Percentiles rank a stretch among this genome's conserved stretches.
These are phyloP conservation scores for Mycena maculata DNA, from an alignment of 768 basidiomycete genomes.

Conservation along the genomic window DNA sequence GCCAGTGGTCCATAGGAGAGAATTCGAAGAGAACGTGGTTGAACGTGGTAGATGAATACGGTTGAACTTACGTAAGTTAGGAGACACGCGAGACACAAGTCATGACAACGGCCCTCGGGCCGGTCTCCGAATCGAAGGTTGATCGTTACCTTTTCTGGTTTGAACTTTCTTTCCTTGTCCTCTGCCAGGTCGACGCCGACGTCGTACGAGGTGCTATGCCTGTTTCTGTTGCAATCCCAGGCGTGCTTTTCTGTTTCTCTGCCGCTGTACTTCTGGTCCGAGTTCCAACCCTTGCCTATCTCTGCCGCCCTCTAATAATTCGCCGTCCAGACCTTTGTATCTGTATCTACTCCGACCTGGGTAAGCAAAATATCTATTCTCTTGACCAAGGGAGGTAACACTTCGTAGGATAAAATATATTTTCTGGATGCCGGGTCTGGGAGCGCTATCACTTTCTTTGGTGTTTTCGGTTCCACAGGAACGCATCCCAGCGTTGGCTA, in stretches of 20 bases:
- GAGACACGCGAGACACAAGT: too few species aligned
- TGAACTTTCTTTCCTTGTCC: too few species aligned
- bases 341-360: slow-evolving; percentile 66
- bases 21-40: too few species aligned
- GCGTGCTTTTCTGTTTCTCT: slow-evolving; percentile 11
- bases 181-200: too few species aligned
- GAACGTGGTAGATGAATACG: too few species aligned
- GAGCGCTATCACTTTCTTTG: slow-evolving; percentile 54
- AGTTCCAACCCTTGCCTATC: background rate
- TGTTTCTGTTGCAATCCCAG: background rate
- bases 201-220: slow-evolving; percentile 5
- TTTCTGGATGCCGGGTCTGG: slow-evolving; percentile 59
- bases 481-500: slow-evolving; percentile 68
- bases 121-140: slow-evolving; percentile 1
- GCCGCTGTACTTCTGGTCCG: slow-evolving; percentile 25
- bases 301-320: background rate
- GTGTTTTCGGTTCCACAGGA: slow-evolving; percentile 71
- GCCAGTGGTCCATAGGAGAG: too few species aligned
- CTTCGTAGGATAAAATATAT: slow-evolving; percentile 55
- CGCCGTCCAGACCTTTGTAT: slow-evolving; percentile 48
- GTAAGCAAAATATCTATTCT: background rate
- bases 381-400: background rate
- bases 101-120: too few species aligned
- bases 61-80: too few species aligned
- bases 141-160: background rate